These are phyloP conservation scores for Malassezia nana DNA, from an alignment of 1,284 basidiomycete species.

Conservation along the genomic window DNA sequence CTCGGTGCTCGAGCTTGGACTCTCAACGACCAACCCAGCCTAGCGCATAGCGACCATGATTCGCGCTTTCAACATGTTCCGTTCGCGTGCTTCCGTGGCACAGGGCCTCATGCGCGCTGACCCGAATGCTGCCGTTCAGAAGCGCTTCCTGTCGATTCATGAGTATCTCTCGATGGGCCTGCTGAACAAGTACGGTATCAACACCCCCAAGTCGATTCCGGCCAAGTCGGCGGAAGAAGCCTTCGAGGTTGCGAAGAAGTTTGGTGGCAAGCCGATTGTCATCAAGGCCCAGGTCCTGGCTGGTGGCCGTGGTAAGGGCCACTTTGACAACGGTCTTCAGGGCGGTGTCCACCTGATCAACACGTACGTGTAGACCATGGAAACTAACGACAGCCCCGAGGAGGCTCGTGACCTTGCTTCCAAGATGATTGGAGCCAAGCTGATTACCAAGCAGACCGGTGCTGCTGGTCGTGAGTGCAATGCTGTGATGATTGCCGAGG, in stretches of 20 bases:
- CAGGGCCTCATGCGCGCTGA: conserved; percentile 26
- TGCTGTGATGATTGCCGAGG: conserved; percentile 96
- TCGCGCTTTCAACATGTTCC: conserved; percentile 29
- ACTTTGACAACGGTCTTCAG: conserved; percentile 90
- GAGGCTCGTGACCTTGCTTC: conserved; percentile 76
- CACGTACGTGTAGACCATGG: conserved; percentile 55
- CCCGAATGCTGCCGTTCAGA: conserved; percentile 54
- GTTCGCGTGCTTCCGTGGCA: conserved; percentile 30
- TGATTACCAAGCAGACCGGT: conserved; percentile 99
- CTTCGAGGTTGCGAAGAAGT: conserved; percentile 73
- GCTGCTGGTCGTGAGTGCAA: conserved; percentile 85
- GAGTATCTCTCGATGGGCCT: conserved; percentile 95
- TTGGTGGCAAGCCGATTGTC: conserved; percentile 54
- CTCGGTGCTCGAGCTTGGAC: conserved; percentile 2
- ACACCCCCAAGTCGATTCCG: conserved; percentile 81
- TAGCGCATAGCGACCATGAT: conserved; percentile 8
- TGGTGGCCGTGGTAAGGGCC: conserved; percentile 95
- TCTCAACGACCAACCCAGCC: background rate
- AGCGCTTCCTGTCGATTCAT: conserved; percentile 89
- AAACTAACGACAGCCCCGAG: conserved; percentile 58
- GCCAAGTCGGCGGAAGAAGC: conserved; percentile 86
- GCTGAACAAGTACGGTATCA: conserved; percentile 93
- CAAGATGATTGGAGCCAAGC: conserved; percentile 88
- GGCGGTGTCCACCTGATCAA: conserved; percentile 94
- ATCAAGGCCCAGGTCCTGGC: conserved; percentile 99